These are phyloP conservation scores for Aspergillus taichungensis DNA, from an alignment of 495 filamentous ascomycete genomes.

Conservation along the genomic window DNA sequence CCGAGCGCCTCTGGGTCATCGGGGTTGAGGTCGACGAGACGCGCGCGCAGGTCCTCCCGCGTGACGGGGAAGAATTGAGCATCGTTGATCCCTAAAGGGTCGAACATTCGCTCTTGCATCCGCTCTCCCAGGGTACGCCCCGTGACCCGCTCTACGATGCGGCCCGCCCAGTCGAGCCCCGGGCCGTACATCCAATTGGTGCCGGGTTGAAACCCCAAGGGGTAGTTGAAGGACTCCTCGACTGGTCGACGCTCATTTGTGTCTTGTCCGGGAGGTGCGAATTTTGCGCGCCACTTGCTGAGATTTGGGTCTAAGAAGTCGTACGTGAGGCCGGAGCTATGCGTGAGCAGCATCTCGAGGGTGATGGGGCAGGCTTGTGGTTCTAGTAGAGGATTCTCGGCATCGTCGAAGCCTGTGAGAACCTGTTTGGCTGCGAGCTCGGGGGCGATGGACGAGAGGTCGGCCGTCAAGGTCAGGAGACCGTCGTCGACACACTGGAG, in stretches of 20 bases:
- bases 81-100: too few species aligned
- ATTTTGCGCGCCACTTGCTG: constrained; percentile 25
- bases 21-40: constrained; percentile 24
- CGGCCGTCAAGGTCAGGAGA: constrained; percentile 29
- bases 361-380: constrained; percentile 26
- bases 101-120: constrained; percentile 15
- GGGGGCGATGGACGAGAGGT: constrained; percentile 29
- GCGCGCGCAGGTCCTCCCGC: too few species aligned
- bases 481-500: constrained; percentile 44
- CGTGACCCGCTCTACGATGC: constrained; percentile 32
- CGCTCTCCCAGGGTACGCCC: constrained; percentile 30
- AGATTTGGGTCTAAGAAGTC: constrained; percentile 28
- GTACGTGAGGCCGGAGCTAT: constrained; percentile 41
- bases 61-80: too few species aligned
- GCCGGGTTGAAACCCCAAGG: constrained; percentile 42
- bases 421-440: constrained; percentile 31
- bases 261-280: constrained; percentile 9
- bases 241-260: constrained; percentile 1
- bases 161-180: constrained; percentile 45
- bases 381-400: constrained; percentile 15
- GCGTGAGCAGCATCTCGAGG: constrained; percentile 37
- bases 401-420: constrained; percentile 28
- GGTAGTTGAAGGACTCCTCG: constrained; percentile 21
- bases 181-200: constrained; percentile 40
- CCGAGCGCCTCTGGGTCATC: constrained; percentile 17